A percentile compares a stretch with the other conserved stretches of the same genome.
These are phyloP conservation scores for Arthrobotrys musiformis DNA, from an alignment of 2,329 filamentous ascomycete genomes.

Conservation along the genomic window DNA sequence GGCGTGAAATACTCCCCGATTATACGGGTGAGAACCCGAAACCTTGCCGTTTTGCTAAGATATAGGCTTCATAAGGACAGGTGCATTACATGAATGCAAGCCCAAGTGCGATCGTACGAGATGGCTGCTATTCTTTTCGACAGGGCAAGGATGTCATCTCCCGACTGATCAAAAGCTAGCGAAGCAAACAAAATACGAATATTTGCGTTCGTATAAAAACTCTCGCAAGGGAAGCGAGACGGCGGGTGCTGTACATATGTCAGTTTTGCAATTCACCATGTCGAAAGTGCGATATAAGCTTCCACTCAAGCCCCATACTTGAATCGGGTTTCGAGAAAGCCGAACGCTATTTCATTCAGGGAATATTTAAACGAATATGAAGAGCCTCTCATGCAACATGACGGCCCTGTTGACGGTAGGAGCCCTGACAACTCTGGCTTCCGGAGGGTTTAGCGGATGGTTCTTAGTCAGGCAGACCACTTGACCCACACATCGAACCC, in stretches of 20 bases:
- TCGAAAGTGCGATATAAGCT: constrained; percentile 9
- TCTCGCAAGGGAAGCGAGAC: neutral
- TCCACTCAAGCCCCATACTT: neutral
- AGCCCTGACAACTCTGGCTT: neutral
- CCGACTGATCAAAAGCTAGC: neutral
- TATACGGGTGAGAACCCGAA: constrained; percentile 7
- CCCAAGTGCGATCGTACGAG: constrained; percentile 5
- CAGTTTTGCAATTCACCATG: too few species aligned
- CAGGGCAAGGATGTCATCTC: constrained; percentile 6
- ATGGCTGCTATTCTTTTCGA: neutral
- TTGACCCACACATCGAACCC: neutral
- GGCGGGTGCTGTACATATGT: too few species aligned
- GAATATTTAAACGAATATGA: constrained; percentile 22
- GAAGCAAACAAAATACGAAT: constrained; percentile 21
- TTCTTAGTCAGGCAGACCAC: constrained; percentile 3
- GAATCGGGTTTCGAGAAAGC: neutral
- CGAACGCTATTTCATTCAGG: constrained; percentile 8
- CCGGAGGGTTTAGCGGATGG: constrained; percentile 42
- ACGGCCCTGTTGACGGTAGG: neutral
- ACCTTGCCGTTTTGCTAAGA: neutral
- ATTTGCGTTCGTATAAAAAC: constrained; percentile 23
- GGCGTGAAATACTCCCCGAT: constrained; percentile 35
- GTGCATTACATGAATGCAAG: neutral
- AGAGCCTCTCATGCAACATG: constrained; percentile 19
- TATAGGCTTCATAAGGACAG: neutral